These are phyloP conservation scores for Fusarium falciforme DNA, from an alignment of 2,329 filamentous ascomycete species.

Conservation along the genomic window DNA sequence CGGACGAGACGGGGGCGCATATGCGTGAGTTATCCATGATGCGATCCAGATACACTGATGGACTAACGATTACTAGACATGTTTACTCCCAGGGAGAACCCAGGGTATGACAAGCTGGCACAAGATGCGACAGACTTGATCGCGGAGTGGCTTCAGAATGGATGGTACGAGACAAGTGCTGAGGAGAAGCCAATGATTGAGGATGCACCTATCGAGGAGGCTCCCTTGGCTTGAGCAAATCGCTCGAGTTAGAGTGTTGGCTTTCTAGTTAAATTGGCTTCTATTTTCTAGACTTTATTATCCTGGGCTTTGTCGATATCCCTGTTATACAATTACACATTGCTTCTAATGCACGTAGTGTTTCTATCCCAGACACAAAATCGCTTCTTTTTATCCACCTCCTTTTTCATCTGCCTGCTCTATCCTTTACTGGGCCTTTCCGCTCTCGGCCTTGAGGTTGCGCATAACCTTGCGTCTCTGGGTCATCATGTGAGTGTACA, in stretches of 20 bases:
- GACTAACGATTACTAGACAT: constrained; percentile 61
- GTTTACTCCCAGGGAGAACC: constrained; percentile 79
- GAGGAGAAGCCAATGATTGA: constrained; percentile 46
- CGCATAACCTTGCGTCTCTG: constrained; percentile 86
- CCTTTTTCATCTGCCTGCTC: not conserved
- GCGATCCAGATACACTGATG: not conserved
- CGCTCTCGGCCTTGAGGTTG: constrained; percentile 63
- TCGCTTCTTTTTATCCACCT: not conserved
- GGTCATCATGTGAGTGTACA: constrained; percentile 95
- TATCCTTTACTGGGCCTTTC: constrained; percentile 50
- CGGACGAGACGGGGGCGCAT: constrained; percentile 85
- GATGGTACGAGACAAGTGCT: constrained; percentile 73
- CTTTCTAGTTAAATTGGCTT: not conserved
- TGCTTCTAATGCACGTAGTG: not conserved
- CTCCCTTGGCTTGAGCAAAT: not conserved
- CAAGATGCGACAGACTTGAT: constrained; percentile 74
- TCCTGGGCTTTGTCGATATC: not conserved
- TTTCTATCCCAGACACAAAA: not conserved
- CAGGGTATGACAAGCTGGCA: constrained; percentile 76
- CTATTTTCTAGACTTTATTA: constrained; percentile 9
- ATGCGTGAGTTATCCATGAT: constrained; percentile 63
- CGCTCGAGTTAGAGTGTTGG: not conserved
- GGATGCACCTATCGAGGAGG: constrained; percentile 17
- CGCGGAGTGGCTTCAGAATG: constrained; percentile 70
- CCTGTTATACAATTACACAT: not conserved